A percentile compares a stretch with the other conserved stretches of the same genome.
These are phyloP conservation scores for Skeletonema menzelii DNA, from an alignment of 108 stramenopile genomes.

Conservation along the genomic window DNA sequence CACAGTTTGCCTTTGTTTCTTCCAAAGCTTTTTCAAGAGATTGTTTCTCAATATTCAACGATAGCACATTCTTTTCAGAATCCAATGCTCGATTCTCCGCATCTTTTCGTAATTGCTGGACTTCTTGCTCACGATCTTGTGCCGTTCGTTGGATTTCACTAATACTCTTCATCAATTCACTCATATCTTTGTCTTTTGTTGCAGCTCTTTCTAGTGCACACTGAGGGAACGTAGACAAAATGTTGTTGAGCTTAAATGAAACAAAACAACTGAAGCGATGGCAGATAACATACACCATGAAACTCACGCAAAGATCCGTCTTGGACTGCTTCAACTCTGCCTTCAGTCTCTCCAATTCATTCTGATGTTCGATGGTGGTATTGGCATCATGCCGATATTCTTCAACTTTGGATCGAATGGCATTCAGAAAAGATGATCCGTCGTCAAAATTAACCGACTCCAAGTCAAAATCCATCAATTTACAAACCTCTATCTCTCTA, in stretches of 20 bases:
- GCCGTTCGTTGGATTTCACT: slow-evolving; percentile 27
- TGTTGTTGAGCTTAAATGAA: neutral
- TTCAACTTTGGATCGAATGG: neutral
- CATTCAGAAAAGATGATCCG: neutral
- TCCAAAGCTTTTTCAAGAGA: slow-evolving; percentile 14
- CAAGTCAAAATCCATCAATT: slow-evolving; percentile 8
- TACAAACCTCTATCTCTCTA: slow-evolving; percentile 8
- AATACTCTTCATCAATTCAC: slow-evolving; percentile 33
- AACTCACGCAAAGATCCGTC: slow-evolving; percentile 15
- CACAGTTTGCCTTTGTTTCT: slow-evolving; percentile 15
- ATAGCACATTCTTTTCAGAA: slow-evolving; percentile 7
- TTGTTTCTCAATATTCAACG: slow-evolving; percentile 15
- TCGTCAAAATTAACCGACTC: slow-evolving; percentile 1
- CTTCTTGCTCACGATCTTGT: slow-evolving; percentile 21
- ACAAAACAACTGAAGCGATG: neutral
- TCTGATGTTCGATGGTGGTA: slow-evolving; percentile 4
- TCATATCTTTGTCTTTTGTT: slow-evolving; percentile 28
- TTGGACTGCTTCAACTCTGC: slow-evolving; percentile 15
- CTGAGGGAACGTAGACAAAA: neutral
- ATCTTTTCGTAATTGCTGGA: slow-evolving; percentile 5
- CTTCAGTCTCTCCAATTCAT: neutral
- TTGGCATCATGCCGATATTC: neutral
- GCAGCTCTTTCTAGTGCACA: slow-evolving; percentile 9
- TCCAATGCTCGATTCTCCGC: slow-evolving; percentile 14
- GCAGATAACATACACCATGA: neutral